Evolutionary conservation across 1,139 yeast species (phyloP).

Genomic region (Protomyces lactucae-debilis): DNA sequence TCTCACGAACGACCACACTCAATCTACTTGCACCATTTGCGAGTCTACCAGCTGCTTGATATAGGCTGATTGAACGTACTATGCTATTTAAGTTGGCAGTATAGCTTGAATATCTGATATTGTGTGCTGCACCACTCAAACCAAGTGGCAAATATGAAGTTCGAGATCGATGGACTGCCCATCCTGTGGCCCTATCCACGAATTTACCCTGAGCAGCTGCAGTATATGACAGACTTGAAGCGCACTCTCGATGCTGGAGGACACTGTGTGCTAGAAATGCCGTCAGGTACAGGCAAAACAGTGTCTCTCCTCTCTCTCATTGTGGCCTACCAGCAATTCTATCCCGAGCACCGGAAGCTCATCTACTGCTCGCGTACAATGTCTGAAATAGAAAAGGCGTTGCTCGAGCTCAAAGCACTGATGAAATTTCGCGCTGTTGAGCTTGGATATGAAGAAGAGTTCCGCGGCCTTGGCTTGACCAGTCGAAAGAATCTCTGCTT

Average conservation of each 20-base stretch:
- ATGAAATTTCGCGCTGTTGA: slow-evolving; percentile 83
- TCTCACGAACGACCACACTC: no score
- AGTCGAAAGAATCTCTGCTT: slow-evolving; percentile 90
- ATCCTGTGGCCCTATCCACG: slow-evolving; percentile 95
- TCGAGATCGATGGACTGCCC: slow-evolving; percentile 78
- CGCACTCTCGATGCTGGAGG: slow-evolving; percentile 89
- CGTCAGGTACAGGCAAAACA: slow-evolving; percentile 99
- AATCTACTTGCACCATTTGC: no score
- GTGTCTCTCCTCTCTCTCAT: slow-evolving; percentile 84
- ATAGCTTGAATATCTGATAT: no score
- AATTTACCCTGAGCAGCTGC: slow-evolving; percentile 96
- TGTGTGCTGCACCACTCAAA: no score
- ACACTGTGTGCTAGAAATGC: slow-evolving; percentile 92
- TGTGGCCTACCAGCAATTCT: slow-evolving; percentile 81
- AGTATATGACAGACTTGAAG: slow-evolving; percentile 93
- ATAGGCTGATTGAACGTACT: no score
- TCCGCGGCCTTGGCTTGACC: slow-evolving; percentile 88
- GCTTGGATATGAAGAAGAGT: slow-evolving; percentile 76
- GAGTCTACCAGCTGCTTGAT: no score
- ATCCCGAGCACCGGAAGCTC: slow-evolving; percentile 89
- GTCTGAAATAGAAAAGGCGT: slow-evolving; percentile 97
- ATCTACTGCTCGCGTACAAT: slow-evolving; percentile 98
- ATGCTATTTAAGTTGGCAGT: no score
- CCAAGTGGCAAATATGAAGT: slow-evolving; percentile 1
- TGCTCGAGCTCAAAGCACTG: slow-evolving; percentile 81